Conservation (phyloP, 805 yeast species). For the Saccharomycopsis synnaedendra region DNA sequence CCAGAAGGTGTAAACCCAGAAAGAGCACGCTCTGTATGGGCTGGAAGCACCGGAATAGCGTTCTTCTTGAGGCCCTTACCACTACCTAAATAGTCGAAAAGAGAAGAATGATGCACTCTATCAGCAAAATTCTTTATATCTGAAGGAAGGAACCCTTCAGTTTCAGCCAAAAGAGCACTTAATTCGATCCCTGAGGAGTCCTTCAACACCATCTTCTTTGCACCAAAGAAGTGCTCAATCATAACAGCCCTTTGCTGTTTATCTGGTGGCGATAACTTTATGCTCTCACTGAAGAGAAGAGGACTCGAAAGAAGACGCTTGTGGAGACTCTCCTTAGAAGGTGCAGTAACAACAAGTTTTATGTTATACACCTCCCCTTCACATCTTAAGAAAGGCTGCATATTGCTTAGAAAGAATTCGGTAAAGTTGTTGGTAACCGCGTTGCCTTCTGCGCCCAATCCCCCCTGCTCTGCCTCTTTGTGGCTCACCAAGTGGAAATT, state of each 20-base stretch:
- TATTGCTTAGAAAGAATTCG: conserved; percentile 33
- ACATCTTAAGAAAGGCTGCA: no score
- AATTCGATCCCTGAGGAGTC: conserved; percentile 21
- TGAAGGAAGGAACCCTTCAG: conserved; percentile 84
- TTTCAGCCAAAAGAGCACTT: conserved; percentile 48
- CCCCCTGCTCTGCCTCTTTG: conserved; percentile 39
- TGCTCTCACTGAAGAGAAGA: conserved; percentile 45
- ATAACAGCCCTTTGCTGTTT: conserved; percentile 45
- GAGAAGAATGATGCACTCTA: conserved; percentile 46
- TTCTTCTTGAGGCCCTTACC: background rate
- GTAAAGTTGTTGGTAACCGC: conserved; percentile 48
- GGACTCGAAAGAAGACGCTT: conserved; percentile 53
- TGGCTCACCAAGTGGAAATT: conserved; percentile 66
- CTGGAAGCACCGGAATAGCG: conserved; percentile 1
- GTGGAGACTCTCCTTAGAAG: conserved; percentile 56
- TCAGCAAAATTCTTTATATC: conserved; percentile 68
- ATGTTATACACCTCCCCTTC: conserved; percentile 23
- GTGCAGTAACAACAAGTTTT: conserved; percentile 51
- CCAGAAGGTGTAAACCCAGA: conserved; percentile 65
- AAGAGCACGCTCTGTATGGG: conserved; percentile 44
- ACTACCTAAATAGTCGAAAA: conserved; percentile 4
- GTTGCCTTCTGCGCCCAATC: conserved; percentile 2
- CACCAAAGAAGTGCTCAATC: conserved; percentile 30
- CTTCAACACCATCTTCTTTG: conserved; percentile 24
- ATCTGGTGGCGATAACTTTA: conserved; percentile 56